A percentile compares a stretch with the other conserved stretches of the same genome.
Evolutionary conservation across 331 rosid species (phyloP).

Genomic region (Quercus tomentella): DNA sequence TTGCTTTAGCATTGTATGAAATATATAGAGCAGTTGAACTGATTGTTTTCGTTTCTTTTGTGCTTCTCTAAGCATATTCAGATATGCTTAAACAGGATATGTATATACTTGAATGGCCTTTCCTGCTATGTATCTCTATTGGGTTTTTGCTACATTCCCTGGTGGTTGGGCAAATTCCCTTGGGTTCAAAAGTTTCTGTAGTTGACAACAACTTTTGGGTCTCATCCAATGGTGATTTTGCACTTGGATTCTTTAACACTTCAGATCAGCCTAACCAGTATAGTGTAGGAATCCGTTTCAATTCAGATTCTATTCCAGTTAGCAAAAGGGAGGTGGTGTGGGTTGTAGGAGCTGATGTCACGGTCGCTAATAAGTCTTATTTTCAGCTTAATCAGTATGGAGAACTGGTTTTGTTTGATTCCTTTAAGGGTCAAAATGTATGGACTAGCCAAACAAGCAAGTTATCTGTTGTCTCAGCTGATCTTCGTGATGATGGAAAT

Average conservation of each 20-base stretch:
- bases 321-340: conserved; percentile 54
- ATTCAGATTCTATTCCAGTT: conserved; percentile 50
- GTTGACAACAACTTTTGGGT: conserved; percentile 49
- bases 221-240: conserved; percentile 74
- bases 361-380: conserved; percentile 55
- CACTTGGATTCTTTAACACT: conserved; percentile 55
- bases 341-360: conserved; percentile 58
- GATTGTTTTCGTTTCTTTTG: not conserved
- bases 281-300: conserved; percentile 66
- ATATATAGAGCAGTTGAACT: conserved; percentile 7
- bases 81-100: conserved; percentile 46
- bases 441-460: conserved; percentile 61
- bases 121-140: conserved; percentile 33
- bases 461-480: conserved; percentile 46
- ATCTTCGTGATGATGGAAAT: conserved; percentile 61
- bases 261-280: conserved; percentile 53
- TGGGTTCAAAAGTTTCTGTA: conserved; percentile 65
- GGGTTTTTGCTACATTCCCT: conserved; percentile 41
- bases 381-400: conserved; percentile 54
- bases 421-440: conserved; percentile 22
- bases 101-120: conserved; percentile 22
- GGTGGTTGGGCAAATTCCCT: conserved; percentile 44
- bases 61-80: conserved; percentile 26
- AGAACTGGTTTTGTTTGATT: conserved; percentile 57
- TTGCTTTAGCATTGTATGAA: conserved; percentile 14